phyloP scores from a whole-genome alignment of 1,284 basidiomycete species.

The Malassezia psittaci region DNA sequence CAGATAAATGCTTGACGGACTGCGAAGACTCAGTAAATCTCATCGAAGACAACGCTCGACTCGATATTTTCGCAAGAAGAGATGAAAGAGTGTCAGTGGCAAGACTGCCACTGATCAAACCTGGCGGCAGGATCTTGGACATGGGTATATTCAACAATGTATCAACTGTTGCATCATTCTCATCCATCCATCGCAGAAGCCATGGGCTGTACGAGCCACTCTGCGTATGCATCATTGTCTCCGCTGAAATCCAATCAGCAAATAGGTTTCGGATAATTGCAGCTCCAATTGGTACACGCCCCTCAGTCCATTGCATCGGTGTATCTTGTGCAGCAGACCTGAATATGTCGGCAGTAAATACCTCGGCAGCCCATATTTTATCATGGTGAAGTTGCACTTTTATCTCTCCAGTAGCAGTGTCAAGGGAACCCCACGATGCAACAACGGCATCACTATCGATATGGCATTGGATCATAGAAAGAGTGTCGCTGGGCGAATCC shows the following conservation, averaged over 20 bases:
- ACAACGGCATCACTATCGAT: constrained; percentile 87
- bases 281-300: constrained; percentile 22
- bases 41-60: neutral
- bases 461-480: constrained; percentile 73
- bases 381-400: constrained; percentile 74
- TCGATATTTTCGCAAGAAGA: neutral
- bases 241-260: constrained; percentile 31
- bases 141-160: neutral
- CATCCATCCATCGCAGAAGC: neutral
- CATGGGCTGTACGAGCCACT: neutral
- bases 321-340: constrained; percentile 15
- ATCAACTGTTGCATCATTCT: neutral
- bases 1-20: no score
- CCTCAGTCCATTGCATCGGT: constrained; percentile 1
- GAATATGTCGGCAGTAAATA: constrained; percentile 79
- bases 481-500: constrained; percentile 54
- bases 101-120: neutral
- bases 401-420: constrained; percentile 78
- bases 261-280: constrained; percentile 47
- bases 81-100: neutral
- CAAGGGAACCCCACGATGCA: constrained; percentile 72
- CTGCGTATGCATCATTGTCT: constrained; percentile 26
- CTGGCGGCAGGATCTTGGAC: neutral
- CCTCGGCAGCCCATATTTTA: constrained; percentile 81
- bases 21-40: no score